phyloP scores from a whole-genome alignment of 164 flowering plant species.

The Umbilicus rupestris region DNA sequence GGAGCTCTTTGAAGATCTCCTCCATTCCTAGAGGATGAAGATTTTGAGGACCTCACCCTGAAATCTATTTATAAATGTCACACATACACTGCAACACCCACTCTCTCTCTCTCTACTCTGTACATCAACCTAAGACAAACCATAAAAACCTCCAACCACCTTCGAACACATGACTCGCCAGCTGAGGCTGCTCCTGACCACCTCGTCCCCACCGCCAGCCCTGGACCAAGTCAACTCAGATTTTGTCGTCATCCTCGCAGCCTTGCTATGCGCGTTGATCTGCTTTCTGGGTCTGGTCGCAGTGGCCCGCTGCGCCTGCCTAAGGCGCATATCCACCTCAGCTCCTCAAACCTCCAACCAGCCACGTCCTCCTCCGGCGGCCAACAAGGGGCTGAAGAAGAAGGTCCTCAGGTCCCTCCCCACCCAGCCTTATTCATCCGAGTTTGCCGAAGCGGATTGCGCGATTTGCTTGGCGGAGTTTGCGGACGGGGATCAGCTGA shows the following conservation, averaged over 20 bases:
- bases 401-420: slow-evolving; percentile 67
- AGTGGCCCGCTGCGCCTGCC: slow-evolving; percentile 84
- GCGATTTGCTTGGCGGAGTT: slow-evolving; percentile 83
- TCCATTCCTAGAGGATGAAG: neutral
- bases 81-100: neutral
- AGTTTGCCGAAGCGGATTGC: slow-evolving; percentile 41
- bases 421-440: slow-evolving; percentile 25
- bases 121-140: neutral
- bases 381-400: slow-evolving; percentile 81
- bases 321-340: slow-evolving; percentile 28
- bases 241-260: slow-evolving; percentile 79
- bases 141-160: neutral
- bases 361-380: slow-evolving; percentile 8
- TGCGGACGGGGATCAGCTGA: slow-evolving; percentile 60
- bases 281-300: slow-evolving; percentile 88
- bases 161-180: neutral
- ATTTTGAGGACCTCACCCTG: neutral
- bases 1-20: neutral
- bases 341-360: neutral
- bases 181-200: neutral
- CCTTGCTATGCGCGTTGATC: slow-evolving; percentile 80
- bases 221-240: slow-evolving; percentile 19
- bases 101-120: neutral
- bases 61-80: neutral
- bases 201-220: neutral